Conservation (phyloP, 345 rosid species). For the Hibiscus mutabilis region DNA sequence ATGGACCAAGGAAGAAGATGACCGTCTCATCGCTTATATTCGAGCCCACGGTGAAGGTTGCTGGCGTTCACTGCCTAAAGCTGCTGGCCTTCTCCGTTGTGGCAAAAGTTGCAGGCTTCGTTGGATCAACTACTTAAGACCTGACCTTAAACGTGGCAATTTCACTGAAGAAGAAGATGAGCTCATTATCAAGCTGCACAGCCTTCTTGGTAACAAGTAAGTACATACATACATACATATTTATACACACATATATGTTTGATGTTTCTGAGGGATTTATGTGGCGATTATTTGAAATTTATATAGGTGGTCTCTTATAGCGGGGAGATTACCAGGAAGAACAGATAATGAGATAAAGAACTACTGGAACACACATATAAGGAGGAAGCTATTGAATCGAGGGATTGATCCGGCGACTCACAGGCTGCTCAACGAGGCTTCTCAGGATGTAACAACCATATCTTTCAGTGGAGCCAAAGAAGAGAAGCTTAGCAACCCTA, state of each 20-base stretch:
- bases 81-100: constrained; percentile 78
- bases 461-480: constrained; percentile 26
- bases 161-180: constrained; percentile 77
- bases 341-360: constrained; percentile 76
- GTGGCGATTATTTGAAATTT: background rate
- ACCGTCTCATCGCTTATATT: constrained; percentile 58
- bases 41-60: constrained; percentile 77
- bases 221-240: background rate
- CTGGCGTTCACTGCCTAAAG: constrained; percentile 82
- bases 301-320: constrained; percentile 46
- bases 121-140: constrained; percentile 74
- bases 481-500: background rate
- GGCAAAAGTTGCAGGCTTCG: constrained; percentile 80
- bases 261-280: background rate
- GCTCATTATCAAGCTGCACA: constrained; percentile 67
- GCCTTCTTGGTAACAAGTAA: constrained; percentile 79
- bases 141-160: constrained; percentile 81
- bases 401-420: constrained; percentile 69
- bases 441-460: constrained; percentile 24
- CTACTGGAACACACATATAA: constrained; percentile 74
- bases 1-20: constrained; percentile 85
- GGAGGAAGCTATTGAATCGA: constrained; percentile 54
- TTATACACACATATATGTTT: background rate
- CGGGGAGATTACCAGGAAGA: constrained; percentile 68
- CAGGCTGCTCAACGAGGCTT: constrained; percentile 37